A percentile compares a stretch with the other conserved stretches of the same genome.
These are phyloP conservation scores for Perkinsus olseni DNA, from an alignment of 169 alveolate genomes.

Conservation along the genomic window DNA sequence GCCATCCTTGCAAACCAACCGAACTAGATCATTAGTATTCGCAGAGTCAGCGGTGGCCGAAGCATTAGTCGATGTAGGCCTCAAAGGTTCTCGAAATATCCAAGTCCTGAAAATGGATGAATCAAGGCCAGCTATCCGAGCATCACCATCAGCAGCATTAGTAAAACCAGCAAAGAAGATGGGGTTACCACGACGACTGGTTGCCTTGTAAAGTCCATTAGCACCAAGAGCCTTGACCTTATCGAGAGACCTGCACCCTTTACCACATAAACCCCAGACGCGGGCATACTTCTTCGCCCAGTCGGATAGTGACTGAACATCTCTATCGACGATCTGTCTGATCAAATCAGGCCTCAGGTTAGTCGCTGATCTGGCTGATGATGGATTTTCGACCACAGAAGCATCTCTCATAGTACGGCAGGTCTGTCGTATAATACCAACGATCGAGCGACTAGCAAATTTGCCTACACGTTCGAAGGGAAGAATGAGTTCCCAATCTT, in stretches of 20 bases:
- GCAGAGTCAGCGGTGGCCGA: no score
- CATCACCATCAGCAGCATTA: neutral
- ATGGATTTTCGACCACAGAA: neutral
- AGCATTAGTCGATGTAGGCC: neutral
- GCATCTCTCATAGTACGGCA: neutral
- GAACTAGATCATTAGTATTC: neutral
- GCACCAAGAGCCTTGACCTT: neutral
- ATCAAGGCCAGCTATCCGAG: neutral
- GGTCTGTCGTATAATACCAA: neutral
- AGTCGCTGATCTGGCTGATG: neutral
- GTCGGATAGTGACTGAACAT: neutral
- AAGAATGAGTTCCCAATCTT: neutral
- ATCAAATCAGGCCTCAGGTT: neutral
- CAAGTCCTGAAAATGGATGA: neutral
- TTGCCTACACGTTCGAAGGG: neutral
- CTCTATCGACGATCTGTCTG: neutral
- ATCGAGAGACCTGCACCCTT: neutral
- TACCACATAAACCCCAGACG: neutral
- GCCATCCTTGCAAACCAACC: neutral
- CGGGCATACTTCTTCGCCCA: neutral
- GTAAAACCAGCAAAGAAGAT: neutral
- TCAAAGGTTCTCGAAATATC: neutral
- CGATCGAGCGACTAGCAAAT: neutral
- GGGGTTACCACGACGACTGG: neutral
- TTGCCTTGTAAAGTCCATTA: neutral